Conservation (phyloP, 108 stramenopile genomes). For the Schizochytrium sp. region DNA sequence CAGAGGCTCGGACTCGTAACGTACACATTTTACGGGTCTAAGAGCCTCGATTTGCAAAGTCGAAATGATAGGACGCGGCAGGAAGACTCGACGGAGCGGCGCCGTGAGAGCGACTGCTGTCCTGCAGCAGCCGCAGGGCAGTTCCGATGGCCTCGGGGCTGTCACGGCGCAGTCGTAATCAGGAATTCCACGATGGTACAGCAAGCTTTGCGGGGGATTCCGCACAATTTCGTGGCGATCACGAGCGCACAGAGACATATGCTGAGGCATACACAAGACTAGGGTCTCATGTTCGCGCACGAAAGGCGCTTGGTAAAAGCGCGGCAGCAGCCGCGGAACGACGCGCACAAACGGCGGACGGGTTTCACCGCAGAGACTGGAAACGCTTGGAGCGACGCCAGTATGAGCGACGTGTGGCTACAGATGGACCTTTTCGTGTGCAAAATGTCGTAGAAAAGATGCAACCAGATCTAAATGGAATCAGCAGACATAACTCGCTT, state of each 20-base stretch:
- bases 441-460: background rate
- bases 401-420: background rate
- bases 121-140: too few species aligned
- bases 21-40: too few species aligned
- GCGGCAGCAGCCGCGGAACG: background rate
- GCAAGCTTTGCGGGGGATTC: too few species aligned
- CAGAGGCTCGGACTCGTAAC: too few species aligned
- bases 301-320: background rate
- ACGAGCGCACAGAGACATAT: background rate
- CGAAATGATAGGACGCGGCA: too few species aligned
- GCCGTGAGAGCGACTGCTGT: too few species aligned
- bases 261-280: background rate
- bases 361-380: background rate
- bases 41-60: too few species aligned
- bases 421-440: background rate
- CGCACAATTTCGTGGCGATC: too few species aligned
- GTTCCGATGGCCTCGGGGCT: too few species aligned
- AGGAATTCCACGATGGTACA: too few species aligned
- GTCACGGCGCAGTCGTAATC: too few species aligned
- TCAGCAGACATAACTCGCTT: background rate
- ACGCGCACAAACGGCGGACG: background rate
- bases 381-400: background rate
- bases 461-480: background rate
- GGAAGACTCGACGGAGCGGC: too few species aligned
- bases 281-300: background rate